Base-by-base conservation (phyloP, 2,329 filamentous ascomycete genomes). In the Monilinia vaccinii-corymbosi region DNA sequence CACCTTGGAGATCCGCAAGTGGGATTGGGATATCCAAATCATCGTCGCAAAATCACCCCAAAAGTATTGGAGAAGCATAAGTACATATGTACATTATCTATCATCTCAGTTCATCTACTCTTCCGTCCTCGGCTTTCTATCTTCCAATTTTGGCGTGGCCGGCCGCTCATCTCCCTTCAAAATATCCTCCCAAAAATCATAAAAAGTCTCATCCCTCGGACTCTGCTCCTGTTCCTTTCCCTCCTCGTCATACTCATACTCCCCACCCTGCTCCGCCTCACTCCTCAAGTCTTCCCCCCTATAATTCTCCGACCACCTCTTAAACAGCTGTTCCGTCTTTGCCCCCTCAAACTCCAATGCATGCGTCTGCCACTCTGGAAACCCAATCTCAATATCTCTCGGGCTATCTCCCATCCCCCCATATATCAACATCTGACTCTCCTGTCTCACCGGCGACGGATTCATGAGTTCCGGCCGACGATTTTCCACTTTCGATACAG, bases 241-340 rank as follows among this genome's bases (percentile, higher is more conserved):
- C 36, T 42, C 25, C 14, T 45, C 23, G 7, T 31, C 25, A 40
- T 18, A 11, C 16, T 23, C 31, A 31, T 18, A 32, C 4, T 38
- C 28, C 5, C 9, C 23, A 0, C 7, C 16, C 18, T 36, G 40
- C 11, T 36, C n/a, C 23, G 2, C 23, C 14, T 14, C 45, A 49
- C 9, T 34, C 14, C 14, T 23, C 48, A n/a, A 31, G 21, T 21
- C n/a, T 7, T 36, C 31, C 1, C 4, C 21, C 4, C 32, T 38
- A 51, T 49, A 58, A 50, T 4, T 50, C 10, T 51, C 45, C 56
- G 56, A 51, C 56, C 56, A 58, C 45, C 46, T 50, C 45, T 40
- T 48, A 21, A 58, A 50, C 56, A 49, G 38, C 10, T 31, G 13
- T 21, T 42, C 46, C 34, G 32, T 50, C 32, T 58, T 51, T 7